A percentile compares a stretch with the other conserved stretches of the same genome.
These are phyloP conservation scores for Chrysanthemum seticuspe DNA, from an alignment of 129 eudicot species.

Conservation along the genomic window DNA sequence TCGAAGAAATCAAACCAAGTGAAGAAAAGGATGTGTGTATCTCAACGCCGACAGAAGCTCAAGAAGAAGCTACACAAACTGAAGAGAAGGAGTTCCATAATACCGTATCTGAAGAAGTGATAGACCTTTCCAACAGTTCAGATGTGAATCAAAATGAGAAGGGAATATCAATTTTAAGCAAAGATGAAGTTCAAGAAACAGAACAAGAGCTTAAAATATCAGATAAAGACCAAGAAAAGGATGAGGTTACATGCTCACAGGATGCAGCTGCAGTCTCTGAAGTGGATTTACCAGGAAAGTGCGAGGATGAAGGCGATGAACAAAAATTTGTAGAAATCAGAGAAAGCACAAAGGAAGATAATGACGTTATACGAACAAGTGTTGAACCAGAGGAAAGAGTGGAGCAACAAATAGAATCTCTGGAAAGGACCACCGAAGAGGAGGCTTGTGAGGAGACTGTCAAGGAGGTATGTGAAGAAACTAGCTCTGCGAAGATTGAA, in stretches of 20 bases:
- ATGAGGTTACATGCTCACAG: background rate
- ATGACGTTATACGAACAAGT: constrained; percentile 26
- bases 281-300: background rate
- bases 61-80: constrained; percentile 10
- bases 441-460: constrained; percentile 8
- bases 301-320: background rate
- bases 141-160: background rate
- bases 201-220: constrained; percentile 11
- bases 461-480: constrained; percentile 10
- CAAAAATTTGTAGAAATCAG: background rate
- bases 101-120: constrained; percentile 15
- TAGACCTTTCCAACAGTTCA: background rate
- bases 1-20: constrained; percentile 28
- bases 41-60: constrained; percentile 14
- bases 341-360: background rate
- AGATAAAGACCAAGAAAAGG: background rate
- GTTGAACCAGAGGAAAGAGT: background rate
- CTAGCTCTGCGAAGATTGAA: background rate
- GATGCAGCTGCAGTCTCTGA: background rate
- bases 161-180: background rate
- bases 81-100: constrained; percentile 4
- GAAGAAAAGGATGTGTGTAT: constrained; percentile 25
- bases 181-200: constrained; percentile 16
- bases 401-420: background rate
- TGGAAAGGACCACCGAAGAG: background rate